Percentiles rank a stretch among this genome's conserved stretches.
These are phyloP conservation scores for Mortierella antarctica DNA, from an alignment of 192 early-diverging fungal genomes.

Conservation along the genomic window DNA sequence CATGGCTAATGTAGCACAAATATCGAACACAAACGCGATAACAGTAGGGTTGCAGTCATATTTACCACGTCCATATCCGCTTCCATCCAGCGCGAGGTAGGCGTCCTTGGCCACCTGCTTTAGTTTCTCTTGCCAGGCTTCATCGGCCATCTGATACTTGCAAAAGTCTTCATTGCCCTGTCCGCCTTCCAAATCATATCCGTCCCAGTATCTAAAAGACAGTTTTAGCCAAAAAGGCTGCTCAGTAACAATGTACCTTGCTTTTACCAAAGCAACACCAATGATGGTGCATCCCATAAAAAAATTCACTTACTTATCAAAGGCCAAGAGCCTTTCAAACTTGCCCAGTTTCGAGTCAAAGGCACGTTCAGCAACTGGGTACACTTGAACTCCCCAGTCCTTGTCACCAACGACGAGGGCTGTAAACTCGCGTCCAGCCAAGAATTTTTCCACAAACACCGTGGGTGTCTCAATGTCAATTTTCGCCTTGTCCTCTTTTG, in stretches of 20 bases:
- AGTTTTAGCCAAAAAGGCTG: no score
- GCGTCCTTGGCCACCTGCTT: conserved; percentile 55
- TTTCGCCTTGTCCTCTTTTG: conserved; percentile 6
- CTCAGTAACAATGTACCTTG: not conserved
- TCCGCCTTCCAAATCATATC: conserved; percentile 52
- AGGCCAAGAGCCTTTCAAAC: conserved; percentile 53
- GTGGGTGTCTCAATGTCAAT: conserved; percentile 38
- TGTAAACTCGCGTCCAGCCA: conserved; percentile 62
- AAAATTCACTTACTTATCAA: conserved; percentile 48
- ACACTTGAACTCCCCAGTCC: conserved; percentile 52
- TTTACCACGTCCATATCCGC: conserved; percentile 57
- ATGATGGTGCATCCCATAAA: not conserved
- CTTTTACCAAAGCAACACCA: not conserved
- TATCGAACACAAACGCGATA: not conserved
- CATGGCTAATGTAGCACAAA: not conserved
- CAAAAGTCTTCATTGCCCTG: conserved; percentile 42
- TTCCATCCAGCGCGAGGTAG: conserved; percentile 52
- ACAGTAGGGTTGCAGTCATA: not conserved
- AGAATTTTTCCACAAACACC: conserved; percentile 59
- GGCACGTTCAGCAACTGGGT: conserved; percentile 58
- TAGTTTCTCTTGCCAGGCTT: conserved; percentile 51
- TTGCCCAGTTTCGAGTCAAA: conserved; percentile 48
- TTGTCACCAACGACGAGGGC: conserved; percentile 54
- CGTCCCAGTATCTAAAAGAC: conserved; percentile 54
- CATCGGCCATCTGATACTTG: conserved; percentile 50